Percentiles rank a stretch among this genome's conserved stretches.
Evolutionary conservation across 306 rosid genomes (phyloP).

Genomic region (Ammopiptanthus mongolicus): DNA sequence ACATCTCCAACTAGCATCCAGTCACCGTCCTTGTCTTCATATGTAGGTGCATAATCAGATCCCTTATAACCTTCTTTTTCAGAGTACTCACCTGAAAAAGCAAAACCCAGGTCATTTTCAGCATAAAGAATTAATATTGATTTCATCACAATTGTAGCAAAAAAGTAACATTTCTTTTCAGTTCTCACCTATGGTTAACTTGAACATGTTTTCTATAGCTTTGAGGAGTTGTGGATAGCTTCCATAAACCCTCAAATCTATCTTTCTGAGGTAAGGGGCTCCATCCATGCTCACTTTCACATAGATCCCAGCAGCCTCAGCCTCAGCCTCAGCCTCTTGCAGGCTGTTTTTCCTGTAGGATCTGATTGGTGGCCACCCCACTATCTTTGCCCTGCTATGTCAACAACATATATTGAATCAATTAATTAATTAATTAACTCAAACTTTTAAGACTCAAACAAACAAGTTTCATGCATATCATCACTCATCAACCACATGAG

Average conservation of each 20-base stretch:
- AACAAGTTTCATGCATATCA: background rate
- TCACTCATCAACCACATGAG: background rate
- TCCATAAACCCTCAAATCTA: constrained; percentile 59
- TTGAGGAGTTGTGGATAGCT: constrained; percentile 62
- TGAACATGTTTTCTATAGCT: constrained; percentile 75
- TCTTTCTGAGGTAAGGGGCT: constrained; percentile 92
- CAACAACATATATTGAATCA: constrained; percentile 5
- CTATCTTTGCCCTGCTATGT: constrained; percentile 63
- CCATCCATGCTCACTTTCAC: constrained; percentile 97
- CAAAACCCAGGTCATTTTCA: background rate
- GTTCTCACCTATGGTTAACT: constrained; percentile 58
- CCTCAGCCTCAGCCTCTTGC: constrained; percentile 52
- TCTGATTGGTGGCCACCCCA: constrained; percentile 95
- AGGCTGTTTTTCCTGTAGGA: constrained; percentile 67
- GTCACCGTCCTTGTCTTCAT: constrained; percentile 91
- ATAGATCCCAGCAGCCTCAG: constrained; percentile 52
- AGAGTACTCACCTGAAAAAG: constrained; percentile 55
- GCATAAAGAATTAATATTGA: background rate
- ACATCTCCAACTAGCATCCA: constrained; percentile 99
- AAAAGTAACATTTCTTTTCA: background rate
- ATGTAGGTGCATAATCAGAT: constrained; percentile 82
- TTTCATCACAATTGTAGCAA: background rate
- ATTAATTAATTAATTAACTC: background rate
- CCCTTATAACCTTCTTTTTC: constrained; percentile 92
- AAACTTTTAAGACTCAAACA: background rate